Base-by-base conservation (phyloP, 805 yeast species). In the Ogataea trehalophila region DNA sequence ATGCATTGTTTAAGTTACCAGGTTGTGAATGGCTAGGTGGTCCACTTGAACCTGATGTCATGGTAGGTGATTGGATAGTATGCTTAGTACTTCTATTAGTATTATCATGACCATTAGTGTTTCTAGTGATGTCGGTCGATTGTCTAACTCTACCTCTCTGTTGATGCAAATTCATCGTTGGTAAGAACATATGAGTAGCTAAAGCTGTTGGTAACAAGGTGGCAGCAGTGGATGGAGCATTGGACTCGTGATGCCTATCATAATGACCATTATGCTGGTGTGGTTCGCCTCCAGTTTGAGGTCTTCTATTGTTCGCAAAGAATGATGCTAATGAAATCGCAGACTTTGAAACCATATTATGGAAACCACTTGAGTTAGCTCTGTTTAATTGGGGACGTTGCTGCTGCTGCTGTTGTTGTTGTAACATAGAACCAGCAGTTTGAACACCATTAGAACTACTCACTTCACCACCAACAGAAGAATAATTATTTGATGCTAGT, bases 161-260 rank as follows among this genome's bases (percentile, higher is more conserved):
- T 37, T 55, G 53, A 62, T 51, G 73, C 42, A 61, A 39, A 31
- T 53, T 55, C 47, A 57, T 70, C 31, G 80, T 79, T 4, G 83
- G 83, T 37, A 77, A 55, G 58, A 79, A 79, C 82, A 79, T 79
- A 57, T 79, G 84, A 2, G 84, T 79, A 5, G 81, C 70, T 34
- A 79, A 61, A 0, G 84, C 83, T 4, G 82, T 77, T n/a, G 84
- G 83, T 34, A 79, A 63, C 17, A 79, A 59, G 0, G 81, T 78
- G 1, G 79, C 67, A 1, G 83, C 83, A 1, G 83, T 75, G 8
- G 79, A 74, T n/a, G 84, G 84, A 1, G 83, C 83, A 55, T 76
- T 78, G 1, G 83, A 79, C 47, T 71, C 72, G 49, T 74, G 77
- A 39, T 56, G 60, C 13, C 55, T 53, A 50, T 63, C 68, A 34